phyloP scores from a whole-genome alignment of 305 asterid species.

The Solanum hybrid region DNA sequence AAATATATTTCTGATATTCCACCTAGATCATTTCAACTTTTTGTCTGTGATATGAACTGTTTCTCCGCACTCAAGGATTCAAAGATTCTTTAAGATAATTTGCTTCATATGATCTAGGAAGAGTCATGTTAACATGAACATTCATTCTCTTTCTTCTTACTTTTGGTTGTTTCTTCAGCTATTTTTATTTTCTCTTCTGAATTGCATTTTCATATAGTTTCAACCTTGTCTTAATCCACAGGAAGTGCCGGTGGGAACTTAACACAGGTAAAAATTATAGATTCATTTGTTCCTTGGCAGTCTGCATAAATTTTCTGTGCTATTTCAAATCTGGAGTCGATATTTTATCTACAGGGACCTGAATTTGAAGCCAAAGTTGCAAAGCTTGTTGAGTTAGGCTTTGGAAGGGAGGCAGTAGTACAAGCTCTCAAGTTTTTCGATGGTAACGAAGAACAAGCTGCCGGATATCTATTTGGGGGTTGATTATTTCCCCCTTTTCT shows the following conservation, averaged over 20 bases:
- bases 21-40: not conserved
- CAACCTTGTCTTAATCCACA: conserved; percentile 20
- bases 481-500: conserved; percentile 28
- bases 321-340: not conserved
- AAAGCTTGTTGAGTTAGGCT: conserved; percentile 85
- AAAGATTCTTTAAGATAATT: not conserved
- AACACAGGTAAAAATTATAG: conserved; percentile 37
- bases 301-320: not conserved
- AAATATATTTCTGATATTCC: not conserved
- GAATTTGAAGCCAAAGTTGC: conserved; percentile 82
- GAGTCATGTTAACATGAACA: not conserved
- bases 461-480: conserved; percentile 86
- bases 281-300: not conserved
- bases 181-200: not conserved
- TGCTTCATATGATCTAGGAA: not conserved
- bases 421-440: conserved; percentile 74
- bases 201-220: not conserved
- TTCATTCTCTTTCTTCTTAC: not conserved
- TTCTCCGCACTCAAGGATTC: not conserved
- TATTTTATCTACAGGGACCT: conserved; percentile 40
- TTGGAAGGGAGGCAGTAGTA: conserved; percentile 72
- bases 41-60: not conserved
- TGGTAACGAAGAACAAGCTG: conserved; percentile 95
- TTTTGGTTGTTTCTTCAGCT: not conserved
- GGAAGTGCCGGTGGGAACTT: conserved; percentile 36